Base-by-base conservation (phyloP, 768 basidiomycete species). In the Fistulinella prunicolor region DNA sequence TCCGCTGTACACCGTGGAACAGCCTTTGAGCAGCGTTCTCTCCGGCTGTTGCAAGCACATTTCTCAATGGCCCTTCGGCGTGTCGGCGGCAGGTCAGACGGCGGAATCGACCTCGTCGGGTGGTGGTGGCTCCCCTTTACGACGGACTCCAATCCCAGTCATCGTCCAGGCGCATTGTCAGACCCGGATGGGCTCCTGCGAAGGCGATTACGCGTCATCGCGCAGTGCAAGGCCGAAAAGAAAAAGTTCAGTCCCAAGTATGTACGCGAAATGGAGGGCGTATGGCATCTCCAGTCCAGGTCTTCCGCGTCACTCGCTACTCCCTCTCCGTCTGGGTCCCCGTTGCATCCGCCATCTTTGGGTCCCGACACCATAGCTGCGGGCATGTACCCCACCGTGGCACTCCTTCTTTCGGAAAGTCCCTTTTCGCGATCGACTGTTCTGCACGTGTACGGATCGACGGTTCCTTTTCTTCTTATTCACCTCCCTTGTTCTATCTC, bases 201-300 rank as follows among this genome's bases (percentile, higher is more conserved):
- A 20, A 69, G 76, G 29, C 75, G 89, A 2, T 57, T 94, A 4
- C 84, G 92, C 44, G 77, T 96, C 9, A 65, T 95, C 19, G 91
- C 78, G 0, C 93, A 95, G 60, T 96, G 94, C 72, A 96, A 96
- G 73, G 91, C 91, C 0, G 89, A 94, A 60, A 85, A 82, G 71
- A 85, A 82, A 67, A 87, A 86, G 62, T 65, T 83, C 30, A 78
- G 88, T 3, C 91, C 93, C 3, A 82, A 82, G 21, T 85, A 85
- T 56, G 79, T 96, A 0, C 81, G 94, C 26, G 94, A 96, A 63
- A 75, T 94, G 70, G 94, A 96, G 62, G 94, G 94, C n/a, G 93
- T 94, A 12, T 67, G 86, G 45, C 75, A 81, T 57, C 61, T 71
- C 47, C 56, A 51, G 1, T 17, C 54, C 28, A 49, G 22, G 39